These are phyloP conservation scores for Closterium sp. DNA, from an alignment of 139 green algal genomes.

Conservation along the genomic window DNA sequence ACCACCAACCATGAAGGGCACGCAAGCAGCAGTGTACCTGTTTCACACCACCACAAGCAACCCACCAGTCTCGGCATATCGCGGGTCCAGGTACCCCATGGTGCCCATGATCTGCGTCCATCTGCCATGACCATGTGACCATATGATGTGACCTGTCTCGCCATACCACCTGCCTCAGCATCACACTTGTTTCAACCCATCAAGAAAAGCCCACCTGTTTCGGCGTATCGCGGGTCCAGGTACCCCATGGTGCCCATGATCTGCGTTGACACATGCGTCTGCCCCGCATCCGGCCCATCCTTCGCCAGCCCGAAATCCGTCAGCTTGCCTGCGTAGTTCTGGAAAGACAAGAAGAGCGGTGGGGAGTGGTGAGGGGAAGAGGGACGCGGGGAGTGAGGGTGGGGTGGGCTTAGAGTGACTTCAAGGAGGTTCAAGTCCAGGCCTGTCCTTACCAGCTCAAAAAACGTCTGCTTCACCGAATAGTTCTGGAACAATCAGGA, in stretches of 20 bases:
- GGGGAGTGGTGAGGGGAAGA: too few relatives aligned
- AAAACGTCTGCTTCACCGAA: background rate
- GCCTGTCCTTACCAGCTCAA: background rate
- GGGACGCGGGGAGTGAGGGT: too few relatives aligned
- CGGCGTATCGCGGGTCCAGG: slow-evolving; percentile 1
- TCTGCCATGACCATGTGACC: background rate
- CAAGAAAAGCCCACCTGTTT: background rate
- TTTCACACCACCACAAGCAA: too few relatives aligned
- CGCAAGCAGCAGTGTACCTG: too few relatives aligned
- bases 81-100: too few relatives aligned
- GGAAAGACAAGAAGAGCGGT: background rate
- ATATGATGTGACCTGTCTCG: too few relatives aligned
- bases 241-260: slow-evolving; percentile 31
- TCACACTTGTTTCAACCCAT: too few relatives aligned
- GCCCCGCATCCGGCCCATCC: background rate
- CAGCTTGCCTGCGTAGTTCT: slow-evolving; percentile 19
- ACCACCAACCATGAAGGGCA: too few relatives aligned
- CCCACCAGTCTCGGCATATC: too few relatives aligned
- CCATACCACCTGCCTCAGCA: too few relatives aligned
- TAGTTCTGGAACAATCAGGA: background rate
- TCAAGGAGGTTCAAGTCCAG: too few relatives aligned
- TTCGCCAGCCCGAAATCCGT: slow-evolving; percentile 37
- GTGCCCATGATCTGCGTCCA: background rate
- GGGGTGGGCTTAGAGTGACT: too few relatives aligned
- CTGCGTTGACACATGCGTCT: slow-evolving; percentile 12